Evolutionary conservation across 805 yeast genomes (phyloP).

Genomic region (Candida maris): DNA sequence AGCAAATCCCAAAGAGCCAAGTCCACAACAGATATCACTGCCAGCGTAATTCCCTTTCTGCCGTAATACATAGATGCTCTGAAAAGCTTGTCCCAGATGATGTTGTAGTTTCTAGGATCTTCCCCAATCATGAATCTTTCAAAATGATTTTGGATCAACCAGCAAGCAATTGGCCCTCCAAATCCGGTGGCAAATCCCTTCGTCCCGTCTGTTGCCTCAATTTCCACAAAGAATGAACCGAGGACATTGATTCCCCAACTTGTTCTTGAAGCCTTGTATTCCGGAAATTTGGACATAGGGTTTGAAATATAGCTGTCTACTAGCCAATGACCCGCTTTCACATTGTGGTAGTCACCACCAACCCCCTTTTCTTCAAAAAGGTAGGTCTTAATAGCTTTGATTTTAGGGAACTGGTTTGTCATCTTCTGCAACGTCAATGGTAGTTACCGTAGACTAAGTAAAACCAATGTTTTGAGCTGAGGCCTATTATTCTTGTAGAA

Average conservation of each 20-base stretch:
- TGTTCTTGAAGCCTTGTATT: constrained; percentile 41
- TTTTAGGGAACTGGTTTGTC: constrained; percentile 39
- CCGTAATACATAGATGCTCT: constrained; percentile 51
- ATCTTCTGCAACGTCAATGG: too few relatives aligned
- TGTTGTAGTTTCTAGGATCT: constrained; percentile 45
- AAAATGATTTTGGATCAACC: constrained; percentile 45
- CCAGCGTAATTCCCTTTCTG: constrained; percentile 46
- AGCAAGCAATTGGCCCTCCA: constrained; percentile 50
- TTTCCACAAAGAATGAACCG: constrained; percentile 48
- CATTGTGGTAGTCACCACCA: constrained; percentile 52
- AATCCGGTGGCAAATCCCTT: constrained; percentile 50
- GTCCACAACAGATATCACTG: constrained; percentile 45
- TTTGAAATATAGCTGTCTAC: constrained; percentile 44
- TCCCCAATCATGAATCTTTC: constrained; percentile 42
- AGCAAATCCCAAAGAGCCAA: constrained; percentile 49
- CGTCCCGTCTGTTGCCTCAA: constrained; percentile 46
- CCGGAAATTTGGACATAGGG: constrained; percentile 48
- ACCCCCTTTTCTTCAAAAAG: constrained; percentile 41
- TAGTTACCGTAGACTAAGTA: too few relatives aligned
- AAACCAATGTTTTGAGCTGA: too few relatives aligned
- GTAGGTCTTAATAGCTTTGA: constrained; percentile 41
- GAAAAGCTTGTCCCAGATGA: constrained; percentile 47
- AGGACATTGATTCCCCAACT: constrained; percentile 50
- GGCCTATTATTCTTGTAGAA: too few relatives aligned
- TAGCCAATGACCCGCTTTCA: constrained; percentile 47